A percentile compares a stretch with the other conserved stretches of the same genome.
phyloP scores from a whole-genome alignment of 2,329 filamentous ascomycete species.

The Lecanosticta acicola region DNA sequence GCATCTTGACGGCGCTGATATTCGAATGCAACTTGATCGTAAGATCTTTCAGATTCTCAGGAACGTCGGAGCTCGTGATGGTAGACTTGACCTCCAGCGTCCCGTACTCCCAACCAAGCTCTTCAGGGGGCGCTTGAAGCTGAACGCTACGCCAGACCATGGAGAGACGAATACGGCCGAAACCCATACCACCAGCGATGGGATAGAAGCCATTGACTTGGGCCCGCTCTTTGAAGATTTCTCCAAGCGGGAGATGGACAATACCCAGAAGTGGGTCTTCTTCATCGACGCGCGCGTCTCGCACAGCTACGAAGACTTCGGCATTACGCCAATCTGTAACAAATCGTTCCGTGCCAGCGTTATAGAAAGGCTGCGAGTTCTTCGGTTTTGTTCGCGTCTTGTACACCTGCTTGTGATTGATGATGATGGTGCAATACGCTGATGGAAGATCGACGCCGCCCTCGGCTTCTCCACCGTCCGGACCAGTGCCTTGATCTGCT shows the following conservation, averaged over 20 bases:
- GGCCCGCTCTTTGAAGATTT: constrained; percentile 57
- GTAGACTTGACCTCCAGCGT: constrained; percentile 59
- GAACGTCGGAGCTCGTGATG: constrained; percentile 47
- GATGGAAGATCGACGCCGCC: constrained; percentile 60
- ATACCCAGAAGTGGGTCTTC: constrained; percentile 65
- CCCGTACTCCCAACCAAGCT: constrained; percentile 66
- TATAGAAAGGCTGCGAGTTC: constrained; percentile 73
- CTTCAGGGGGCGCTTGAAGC: constrained; percentile 52
- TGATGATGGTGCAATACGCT: constrained; percentile 65
- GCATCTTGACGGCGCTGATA: constrained; percentile 55
- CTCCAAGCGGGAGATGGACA: constrained; percentile 59
- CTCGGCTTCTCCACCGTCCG: constrained; percentile 52
- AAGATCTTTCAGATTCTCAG: constrained; percentile 42
- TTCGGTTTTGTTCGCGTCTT: constrained; percentile 71
- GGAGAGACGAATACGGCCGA: constrained; percentile 62
- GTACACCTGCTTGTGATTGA: constrained; percentile 66
- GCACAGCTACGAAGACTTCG: constrained; percentile 62
- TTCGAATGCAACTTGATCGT: constrained; percentile 56
- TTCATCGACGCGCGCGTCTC: constrained; percentile 63
- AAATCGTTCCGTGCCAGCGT: constrained; percentile 68
- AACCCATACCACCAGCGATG: constrained; percentile 66
- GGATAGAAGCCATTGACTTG: constrained; percentile 64
- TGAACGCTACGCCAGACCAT: constrained; percentile 68
- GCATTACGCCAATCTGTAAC: constrained; percentile 62
- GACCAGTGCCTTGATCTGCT: constrained; percentile 42